Evolutionary conservation across 2,329 filamentous ascomycete genomes (phyloP).

Genomic region (Aureobasidium musti): DNA sequence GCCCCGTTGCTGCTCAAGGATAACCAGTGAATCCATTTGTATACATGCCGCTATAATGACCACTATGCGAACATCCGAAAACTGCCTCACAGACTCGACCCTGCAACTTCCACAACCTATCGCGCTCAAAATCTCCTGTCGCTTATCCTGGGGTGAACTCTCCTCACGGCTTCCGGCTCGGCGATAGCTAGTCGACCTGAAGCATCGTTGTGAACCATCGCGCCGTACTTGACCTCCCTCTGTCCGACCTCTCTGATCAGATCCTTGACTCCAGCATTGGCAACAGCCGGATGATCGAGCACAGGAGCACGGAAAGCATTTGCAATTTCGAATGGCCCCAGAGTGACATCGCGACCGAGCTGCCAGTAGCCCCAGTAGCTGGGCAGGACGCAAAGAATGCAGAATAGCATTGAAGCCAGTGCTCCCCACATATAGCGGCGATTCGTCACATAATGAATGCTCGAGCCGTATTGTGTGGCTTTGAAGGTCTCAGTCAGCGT

Average conservation of each 20-base stretch:
- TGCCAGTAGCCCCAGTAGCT: constrained; percentile 44
- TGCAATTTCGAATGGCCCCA: constrained; percentile 43
- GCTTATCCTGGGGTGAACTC: not conserved
- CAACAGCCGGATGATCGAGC: constrained; percentile 15
- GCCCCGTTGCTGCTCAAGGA: no score
- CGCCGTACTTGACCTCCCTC: constrained; percentile 26
- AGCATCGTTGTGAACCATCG: constrained; percentile 1
- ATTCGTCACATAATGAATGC: constrained; percentile 38
- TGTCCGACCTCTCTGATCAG: constrained; percentile 23
- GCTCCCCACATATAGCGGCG: constrained; percentile 39
- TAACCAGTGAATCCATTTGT: no score
- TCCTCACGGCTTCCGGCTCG: constrained; percentile 18
- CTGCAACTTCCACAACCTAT: no score
- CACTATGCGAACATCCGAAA: no score
- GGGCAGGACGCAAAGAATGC: constrained; percentile 41
- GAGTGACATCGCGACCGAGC: constrained; percentile 42
- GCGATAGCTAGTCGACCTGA: constrained; percentile 13
- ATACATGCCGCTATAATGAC: no score
- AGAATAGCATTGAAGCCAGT: constrained; percentile 39
- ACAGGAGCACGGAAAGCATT: constrained; percentile 40
- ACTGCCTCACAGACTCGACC: no score
- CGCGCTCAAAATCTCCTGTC: not conserved
- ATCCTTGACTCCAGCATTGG: constrained; percentile 13
- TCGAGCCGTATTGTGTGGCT: constrained; percentile 31
- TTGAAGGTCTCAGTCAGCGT: not conserved